Conservation (phyloP, 2,329 filamentous ascomycete species). For the Helicocarpus griseus region DNA sequence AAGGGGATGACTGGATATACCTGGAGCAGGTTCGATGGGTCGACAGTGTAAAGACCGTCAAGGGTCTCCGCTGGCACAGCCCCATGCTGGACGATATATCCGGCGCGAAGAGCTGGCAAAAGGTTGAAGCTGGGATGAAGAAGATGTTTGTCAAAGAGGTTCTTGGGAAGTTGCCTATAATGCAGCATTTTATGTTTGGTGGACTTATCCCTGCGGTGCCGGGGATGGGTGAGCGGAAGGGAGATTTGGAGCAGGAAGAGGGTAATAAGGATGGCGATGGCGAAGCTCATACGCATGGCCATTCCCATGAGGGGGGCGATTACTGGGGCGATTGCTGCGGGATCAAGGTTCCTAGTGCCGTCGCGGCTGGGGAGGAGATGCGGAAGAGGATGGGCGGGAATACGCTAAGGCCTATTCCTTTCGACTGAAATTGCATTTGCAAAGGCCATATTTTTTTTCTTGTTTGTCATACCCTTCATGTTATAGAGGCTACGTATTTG, state of each 20-base stretch:
- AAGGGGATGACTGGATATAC: conserved; percentile 73
- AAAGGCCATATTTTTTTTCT: background rate
- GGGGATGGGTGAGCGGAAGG: conserved; percentile 56
- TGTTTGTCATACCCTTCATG: background rate
- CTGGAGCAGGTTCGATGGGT: conserved; percentile 89
- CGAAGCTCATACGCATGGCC: conserved; percentile 59
- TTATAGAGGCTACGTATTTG: background rate
- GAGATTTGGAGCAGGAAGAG: conserved; percentile 50
- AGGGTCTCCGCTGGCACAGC: conserved; percentile 88
- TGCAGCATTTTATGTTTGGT: conserved; percentile 97
- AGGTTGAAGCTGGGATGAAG: conserved; percentile 90
- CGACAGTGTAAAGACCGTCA: conserved; percentile 91
- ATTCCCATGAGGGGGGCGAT: conserved; percentile 21
- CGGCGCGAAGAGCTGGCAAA: conserved; percentile 76
- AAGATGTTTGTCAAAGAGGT: conserved; percentile 96
- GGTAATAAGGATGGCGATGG: conserved; percentile 54
- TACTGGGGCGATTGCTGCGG: conserved; percentile 95
- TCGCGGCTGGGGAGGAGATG: conserved; percentile 83
- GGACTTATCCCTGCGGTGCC: conserved; percentile 68
- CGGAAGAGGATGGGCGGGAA: conserved; percentile 59
- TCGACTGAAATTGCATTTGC: conserved; percentile 26
- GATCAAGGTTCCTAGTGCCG: conserved; percentile 89
- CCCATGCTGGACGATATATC: conserved; percentile 98
- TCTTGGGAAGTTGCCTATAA: conserved; percentile 84
- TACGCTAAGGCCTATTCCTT: conserved; percentile 51